These are phyloP conservation scores for Lactarius hatsudake DNA, from an alignment of 768 basidiomycete genomes.

Conservation along the genomic window DNA sequence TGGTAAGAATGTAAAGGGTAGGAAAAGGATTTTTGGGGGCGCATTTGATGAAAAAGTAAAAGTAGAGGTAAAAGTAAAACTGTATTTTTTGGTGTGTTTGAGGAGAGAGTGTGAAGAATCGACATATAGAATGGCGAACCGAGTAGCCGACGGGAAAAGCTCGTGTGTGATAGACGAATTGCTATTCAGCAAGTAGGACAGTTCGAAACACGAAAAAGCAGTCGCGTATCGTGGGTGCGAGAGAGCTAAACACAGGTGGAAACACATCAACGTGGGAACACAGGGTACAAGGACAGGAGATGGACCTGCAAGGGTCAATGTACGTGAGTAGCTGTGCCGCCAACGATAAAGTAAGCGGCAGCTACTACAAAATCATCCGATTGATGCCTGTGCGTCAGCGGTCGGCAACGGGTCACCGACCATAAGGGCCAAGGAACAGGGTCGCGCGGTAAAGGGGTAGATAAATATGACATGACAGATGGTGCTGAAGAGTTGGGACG, in stretches of 20 bases:
- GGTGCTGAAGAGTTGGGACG: constrained; percentile 33
- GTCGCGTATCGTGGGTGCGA: constrained; percentile 8
- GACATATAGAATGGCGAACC: constrained; percentile 13
- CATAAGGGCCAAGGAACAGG: constrained; percentile 26
- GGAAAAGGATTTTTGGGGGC: constrained; percentile 12
- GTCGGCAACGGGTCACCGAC: constrained; percentile 4
- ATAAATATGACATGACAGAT: constrained; percentile 38
- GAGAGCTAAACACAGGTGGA: constrained; percentile 15
- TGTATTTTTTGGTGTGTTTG: constrained; percentile 10
- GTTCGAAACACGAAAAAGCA: constrained; percentile 13
- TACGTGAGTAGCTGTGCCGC: constrained; percentile 12
- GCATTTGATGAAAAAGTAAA: neutral
- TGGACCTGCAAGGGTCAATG: constrained; percentile 6
- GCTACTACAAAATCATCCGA: constrained; percentile 7
- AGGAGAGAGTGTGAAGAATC: constrained; percentile 12
- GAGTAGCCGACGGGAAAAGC: constrained; percentile 7
- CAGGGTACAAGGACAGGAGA: constrained; percentile 7
- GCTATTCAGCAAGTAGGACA: constrained; percentile 14
- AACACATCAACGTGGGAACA: constrained; percentile 13
- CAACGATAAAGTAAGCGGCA: neutral
- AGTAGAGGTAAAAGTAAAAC: neutral
- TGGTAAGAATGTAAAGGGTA: constrained; percentile 15
- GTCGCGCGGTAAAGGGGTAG: constrained; percentile 29
- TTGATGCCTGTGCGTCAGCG: neutral
- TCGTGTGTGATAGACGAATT: constrained; percentile 11